A percentile compares a stretch with the other conserved stretches of the same genome.
Evolutionary conservation across 371 early-diverging fungal genomes (phyloP).

Genomic region (Saksenaea vasiformis): DNA sequence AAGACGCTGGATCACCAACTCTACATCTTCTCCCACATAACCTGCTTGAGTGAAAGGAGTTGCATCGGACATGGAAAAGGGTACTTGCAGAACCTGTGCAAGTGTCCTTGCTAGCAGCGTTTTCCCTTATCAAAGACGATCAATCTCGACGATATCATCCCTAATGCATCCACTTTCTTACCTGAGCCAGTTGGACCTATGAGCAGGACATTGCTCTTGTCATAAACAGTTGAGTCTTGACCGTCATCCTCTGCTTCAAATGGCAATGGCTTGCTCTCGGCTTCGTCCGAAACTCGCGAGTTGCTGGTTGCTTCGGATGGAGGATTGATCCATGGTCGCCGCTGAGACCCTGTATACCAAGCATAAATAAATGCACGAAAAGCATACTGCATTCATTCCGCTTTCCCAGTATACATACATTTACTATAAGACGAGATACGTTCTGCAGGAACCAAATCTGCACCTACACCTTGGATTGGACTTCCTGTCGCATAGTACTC

Average conservation of each 20-base stretch:
- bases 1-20: constrained; percentile 83
- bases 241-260: constrained; percentile 6
- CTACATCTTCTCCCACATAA: constrained; percentile 95
- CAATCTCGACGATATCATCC: neutral
- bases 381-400: neutral
- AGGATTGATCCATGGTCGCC: constrained; percentile 29
- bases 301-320: constrained; percentile 19
- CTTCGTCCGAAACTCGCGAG: constrained; percentile 6
- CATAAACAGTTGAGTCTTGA: constrained; percentile 55
- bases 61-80: constrained; percentile 91
- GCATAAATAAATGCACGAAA: neutral
- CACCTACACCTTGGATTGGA: constrained; percentile 17
- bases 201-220: constrained; percentile 90
- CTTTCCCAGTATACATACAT: neutral
- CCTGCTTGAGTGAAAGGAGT: constrained; percentile 94
- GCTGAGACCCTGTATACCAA: constrained; percentile 13
- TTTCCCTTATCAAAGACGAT: constrained; percentile 51
- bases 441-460: constrained; percentile 28
- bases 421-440: constrained; percentile 18
- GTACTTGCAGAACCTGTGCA: constrained; percentile 86
- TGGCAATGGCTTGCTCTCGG: constrained; percentile 14
- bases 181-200: constrained; percentile 87
- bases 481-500: constrained; percentile 20
- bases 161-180: neutral
- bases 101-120: constrained; percentile 84